These are phyloP conservation scores for Vitis hybrid DNA, from an alignment of 177 flowering plant genomes.

Conservation along the genomic window DNA sequence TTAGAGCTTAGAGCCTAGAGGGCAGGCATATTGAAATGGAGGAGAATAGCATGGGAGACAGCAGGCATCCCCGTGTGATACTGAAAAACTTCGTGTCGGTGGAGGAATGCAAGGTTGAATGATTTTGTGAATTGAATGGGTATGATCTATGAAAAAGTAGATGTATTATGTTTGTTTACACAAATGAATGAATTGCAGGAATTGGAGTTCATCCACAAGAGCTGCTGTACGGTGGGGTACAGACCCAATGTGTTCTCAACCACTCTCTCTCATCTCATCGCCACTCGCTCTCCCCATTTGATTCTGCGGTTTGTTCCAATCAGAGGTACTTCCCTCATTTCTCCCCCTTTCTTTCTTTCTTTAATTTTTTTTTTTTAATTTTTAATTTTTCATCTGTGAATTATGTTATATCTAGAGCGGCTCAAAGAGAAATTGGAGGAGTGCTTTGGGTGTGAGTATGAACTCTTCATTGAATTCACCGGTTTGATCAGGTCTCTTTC, in stretches of 20 bases:
- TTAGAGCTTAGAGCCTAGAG: no score
- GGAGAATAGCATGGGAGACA: not conserved
- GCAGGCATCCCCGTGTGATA: slow-evolving; percentile 56
- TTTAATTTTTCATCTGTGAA: not conserved
- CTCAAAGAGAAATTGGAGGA: slow-evolving; percentile 89
- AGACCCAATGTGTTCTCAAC: slow-evolving; percentile 88
- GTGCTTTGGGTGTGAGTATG: slow-evolving; percentile 78
- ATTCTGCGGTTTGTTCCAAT: slow-evolving; percentile 76
- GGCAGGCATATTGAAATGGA: not conserved
- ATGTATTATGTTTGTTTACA: not conserved
- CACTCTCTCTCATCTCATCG: slow-evolving; percentile 91
- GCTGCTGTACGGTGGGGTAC: slow-evolving; percentile 85
- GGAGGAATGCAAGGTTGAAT: slow-evolving; percentile 62
- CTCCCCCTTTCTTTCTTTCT: not conserved
- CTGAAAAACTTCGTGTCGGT: slow-evolving; percentile 55
- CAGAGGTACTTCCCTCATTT: slow-evolving; percentile 44
- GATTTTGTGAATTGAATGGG: no score
- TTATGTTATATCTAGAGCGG: slow-evolving; percentile 43
- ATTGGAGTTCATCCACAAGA: slow-evolving; percentile 87
- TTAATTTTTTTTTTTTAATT: not conserved
- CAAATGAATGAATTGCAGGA: slow-evolving; percentile 40
- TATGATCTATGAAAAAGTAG: not conserved
- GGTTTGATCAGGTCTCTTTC: slow-evolving; percentile 81
- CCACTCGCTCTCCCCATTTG: slow-evolving; percentile 78
- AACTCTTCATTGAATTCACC: slow-evolving; percentile 88